A percentile compares a stretch with the other conserved stretches of the same genome.
Conservation (phyloP, 2,329 filamentous ascomycete genomes). For the Arachnomyces sp. region DNA sequence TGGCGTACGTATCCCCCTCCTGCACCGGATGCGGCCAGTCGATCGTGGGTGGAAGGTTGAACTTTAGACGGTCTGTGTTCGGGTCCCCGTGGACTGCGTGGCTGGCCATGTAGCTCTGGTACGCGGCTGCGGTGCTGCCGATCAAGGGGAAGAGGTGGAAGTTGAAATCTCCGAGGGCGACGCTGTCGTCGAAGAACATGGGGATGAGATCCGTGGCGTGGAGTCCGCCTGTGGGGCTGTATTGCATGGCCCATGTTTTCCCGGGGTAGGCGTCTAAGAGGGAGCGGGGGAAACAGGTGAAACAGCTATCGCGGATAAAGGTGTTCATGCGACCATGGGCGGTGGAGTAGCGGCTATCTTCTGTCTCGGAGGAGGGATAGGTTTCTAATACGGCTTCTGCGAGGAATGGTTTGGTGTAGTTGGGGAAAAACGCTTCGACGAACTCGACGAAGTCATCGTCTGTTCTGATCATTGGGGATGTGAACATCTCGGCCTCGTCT, state of each 20-base stretch:
- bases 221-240: conserved; percentile 31
- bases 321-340: conserved; percentile 23
- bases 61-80: conserved; percentile 19
- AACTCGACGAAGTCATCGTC: conserved; percentile 27
- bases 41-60: conserved; percentile 28
- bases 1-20: conserved; percentile 18
- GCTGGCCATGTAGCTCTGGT: conserved; percentile 36
- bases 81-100: conserved; percentile 35
- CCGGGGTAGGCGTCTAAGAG: conserved; percentile 30
- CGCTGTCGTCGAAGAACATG: conserved; percentile 30
- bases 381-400: conserved; percentile 21
- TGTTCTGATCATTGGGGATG: conserved; percentile 14
- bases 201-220: conserved; percentile 36
- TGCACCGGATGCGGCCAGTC: conserved; percentile 26
- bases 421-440: conserved; percentile 24
- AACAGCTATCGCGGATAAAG: conserved; percentile 28
- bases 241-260: conserved; percentile 35
- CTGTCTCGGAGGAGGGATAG: conserved; percentile 22
- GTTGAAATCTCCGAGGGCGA: conserved; percentile 21
- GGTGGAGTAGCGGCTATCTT: conserved; percentile 8
- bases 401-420: conserved; percentile 22
- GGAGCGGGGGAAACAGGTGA: conserved; percentile 21
- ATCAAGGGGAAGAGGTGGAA: conserved; percentile 24
- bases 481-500: conserved; percentile 25
- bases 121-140: conserved; percentile 24